A percentile compares a stretch with the other conserved stretches of the same genome.
Evolutionary conservation across 495 filamentous ascomycete genomes (phyloP).

Genomic region (Lophiostoma macrostomum): DNA sequence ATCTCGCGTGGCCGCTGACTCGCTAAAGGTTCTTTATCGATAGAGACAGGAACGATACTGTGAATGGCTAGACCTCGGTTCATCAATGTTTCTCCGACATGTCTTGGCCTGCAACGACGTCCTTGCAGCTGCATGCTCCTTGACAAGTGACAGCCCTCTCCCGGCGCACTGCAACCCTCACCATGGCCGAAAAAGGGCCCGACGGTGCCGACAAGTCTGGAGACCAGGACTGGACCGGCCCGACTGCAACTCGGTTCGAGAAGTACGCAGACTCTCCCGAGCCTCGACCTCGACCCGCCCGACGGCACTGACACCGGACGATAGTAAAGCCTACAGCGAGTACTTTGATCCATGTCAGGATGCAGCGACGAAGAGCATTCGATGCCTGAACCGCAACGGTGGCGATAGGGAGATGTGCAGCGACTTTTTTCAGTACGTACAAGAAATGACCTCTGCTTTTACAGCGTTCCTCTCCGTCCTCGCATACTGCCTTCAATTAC

Average conservation of each 20-base stretch:
- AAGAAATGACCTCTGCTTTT: not conserved
- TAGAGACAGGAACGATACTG: not conserved
- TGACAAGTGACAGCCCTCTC: constrained; percentile 13
- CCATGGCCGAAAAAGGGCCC: constrained; percentile 18
- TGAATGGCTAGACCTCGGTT: not conserved
- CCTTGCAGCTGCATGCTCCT: constrained; percentile 18
- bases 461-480: not conserved
- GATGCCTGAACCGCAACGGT: constrained; percentile 81
- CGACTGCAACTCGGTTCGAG: constrained; percentile 24
- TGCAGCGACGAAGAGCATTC: constrained; percentile 79
- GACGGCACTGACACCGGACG: not conserved
- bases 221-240: constrained; percentile 10
- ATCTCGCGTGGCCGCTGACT: constrained; percentile 19
- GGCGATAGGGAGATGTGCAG: constrained; percentile 81
- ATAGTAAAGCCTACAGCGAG: constrained; percentile 77
- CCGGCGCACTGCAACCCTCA: not conserved
- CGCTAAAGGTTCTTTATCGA: constrained; percentile 16
- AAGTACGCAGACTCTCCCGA: constrained; percentile 7
- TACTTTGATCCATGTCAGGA: constrained; percentile 95
- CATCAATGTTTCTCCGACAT: constrained; percentile 4
- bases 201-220: not conserved
- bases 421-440: constrained; percentile 86
- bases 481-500: not conserved
- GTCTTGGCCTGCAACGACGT: constrained; percentile 4
- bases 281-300: not conserved